Percentiles rank a stretch among this genome's conserved stretches.
These are phyloP conservation scores for Candida glaebosa DNA, from an alignment of 805 yeast species.

Conservation along the genomic window DNA sequence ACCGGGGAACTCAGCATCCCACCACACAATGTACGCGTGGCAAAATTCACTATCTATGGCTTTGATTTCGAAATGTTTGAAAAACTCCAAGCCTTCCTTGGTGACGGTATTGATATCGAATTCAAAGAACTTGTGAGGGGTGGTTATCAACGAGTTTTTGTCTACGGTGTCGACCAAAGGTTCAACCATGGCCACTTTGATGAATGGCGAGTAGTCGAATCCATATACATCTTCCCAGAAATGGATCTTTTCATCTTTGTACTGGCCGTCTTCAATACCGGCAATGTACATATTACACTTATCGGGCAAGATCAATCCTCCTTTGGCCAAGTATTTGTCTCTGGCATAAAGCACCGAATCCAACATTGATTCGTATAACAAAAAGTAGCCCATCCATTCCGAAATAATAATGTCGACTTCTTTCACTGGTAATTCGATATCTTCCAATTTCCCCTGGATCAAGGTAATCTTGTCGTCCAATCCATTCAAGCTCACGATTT, in stretches of 20 bases:
- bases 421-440: slow-evolving; percentile 77
- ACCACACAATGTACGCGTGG: slow-evolving; percentile 93
- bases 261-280: slow-evolving; percentile 88
- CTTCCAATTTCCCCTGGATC: slow-evolving; percentile 91
- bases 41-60: slow-evolving; percentile 78
- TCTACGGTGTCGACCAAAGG: slow-evolving; percentile 97
- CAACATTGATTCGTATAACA: slow-evolving; percentile 95
- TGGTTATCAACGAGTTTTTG: slow-evolving; percentile 66
- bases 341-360: slow-evolving; percentile 94
- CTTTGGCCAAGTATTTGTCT: slow-evolving; percentile 77
- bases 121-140: slow-evolving; percentile 65
- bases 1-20: slow-evolving; percentile 85
- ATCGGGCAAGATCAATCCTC: slow-evolving; percentile 93
- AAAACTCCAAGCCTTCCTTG: slow-evolving; percentile 76
- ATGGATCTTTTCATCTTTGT: slow-evolving; percentile 84
- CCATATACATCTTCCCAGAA: slow-evolving; percentile 98
- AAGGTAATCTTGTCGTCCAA: slow-evolving; percentile 81
- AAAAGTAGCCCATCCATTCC: slow-evolving; percentile 99
- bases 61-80: slow-evolving; percentile 61
- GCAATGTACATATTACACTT: slow-evolving; percentile 87
- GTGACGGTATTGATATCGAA: slow-evolving; percentile 89
- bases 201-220: slow-evolving; percentile 90
- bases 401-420: slow-evolving; percentile 92
- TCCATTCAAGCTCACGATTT: slow-evolving; percentile 82
- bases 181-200: slow-evolving; percentile 81